These are phyloP conservation scores for Vigna unguiculata DNA, from an alignment of 306 rosid species.

Conservation along the genomic window DNA sequence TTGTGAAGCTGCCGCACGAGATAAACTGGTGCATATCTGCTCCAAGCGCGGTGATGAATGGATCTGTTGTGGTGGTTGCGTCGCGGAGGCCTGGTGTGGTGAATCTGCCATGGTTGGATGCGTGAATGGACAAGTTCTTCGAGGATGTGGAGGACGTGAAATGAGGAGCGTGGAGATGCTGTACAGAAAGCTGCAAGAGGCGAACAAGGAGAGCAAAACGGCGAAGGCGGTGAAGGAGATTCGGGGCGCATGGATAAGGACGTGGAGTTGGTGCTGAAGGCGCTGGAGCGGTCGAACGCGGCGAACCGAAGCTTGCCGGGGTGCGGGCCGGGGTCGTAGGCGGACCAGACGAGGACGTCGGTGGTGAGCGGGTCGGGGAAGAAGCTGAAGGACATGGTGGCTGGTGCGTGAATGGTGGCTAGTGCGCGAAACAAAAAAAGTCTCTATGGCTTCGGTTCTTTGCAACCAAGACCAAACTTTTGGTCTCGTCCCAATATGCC, in stretches of 20 bases:
- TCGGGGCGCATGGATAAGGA: conserved; percentile 72
- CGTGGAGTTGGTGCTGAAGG: conserved; percentile 71
- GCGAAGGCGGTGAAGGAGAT: conserved; percentile 74
- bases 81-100: too few relatives aligned
- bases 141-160: conserved; percentile 86
- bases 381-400: conserved; percentile 81
- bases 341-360: conserved; percentile 80
- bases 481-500: too few relatives aligned
- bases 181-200: conserved; percentile 65
- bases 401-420: too few relatives aligned
- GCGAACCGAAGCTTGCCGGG: conserved; percentile 65
- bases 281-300: conserved; percentile 70
- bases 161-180: conserved; percentile 71
- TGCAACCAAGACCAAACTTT: too few relatives aligned
- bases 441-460: too few relatives aligned
- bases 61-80: too few relatives aligned
- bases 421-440: too few relatives aligned
- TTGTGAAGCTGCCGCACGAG: too few relatives aligned
- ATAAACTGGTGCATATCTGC: too few relatives aligned
- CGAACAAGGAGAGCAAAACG: conserved; percentile 71
- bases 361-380: conserved; percentile 88
- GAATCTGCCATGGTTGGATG: too few relatives aligned
- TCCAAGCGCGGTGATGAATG: too few relatives aligned
- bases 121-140: conserved; percentile 80
- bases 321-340: conserved; percentile 87